phyloP scores from a whole-genome alignment of 352 stramenopile genomes.

The Globisporangium emineosum region DNA sequence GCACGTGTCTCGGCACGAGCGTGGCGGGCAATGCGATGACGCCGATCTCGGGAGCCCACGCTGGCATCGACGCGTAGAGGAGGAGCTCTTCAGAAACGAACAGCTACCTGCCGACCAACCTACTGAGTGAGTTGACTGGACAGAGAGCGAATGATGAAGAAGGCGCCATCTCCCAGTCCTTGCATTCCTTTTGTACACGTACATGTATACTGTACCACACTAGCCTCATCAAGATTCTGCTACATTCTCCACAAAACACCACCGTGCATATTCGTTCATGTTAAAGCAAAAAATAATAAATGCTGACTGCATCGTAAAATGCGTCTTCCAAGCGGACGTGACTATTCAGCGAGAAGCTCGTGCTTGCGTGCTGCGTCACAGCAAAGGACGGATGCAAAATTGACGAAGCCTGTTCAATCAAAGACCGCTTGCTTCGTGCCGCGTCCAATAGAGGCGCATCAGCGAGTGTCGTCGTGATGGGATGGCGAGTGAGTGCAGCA shows the following conservation, averaged over 20 bases:
- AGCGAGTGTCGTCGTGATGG: too few relatives aligned
- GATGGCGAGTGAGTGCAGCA: too few relatives aligned
- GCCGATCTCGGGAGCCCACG: conserved; percentile 8
- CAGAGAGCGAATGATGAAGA: too few relatives aligned
- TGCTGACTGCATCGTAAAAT: too few relatives aligned
- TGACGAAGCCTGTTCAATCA: too few relatives aligned
- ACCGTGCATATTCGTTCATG: not conserved
- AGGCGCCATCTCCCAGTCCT: not conserved
- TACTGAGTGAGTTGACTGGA: not conserved
- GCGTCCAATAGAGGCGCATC: too few relatives aligned
- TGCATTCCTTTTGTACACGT: not conserved
- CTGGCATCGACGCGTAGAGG: not conserved
- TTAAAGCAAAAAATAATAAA: not conserved
- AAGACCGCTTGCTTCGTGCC: too few relatives aligned
- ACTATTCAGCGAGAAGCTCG: too few relatives aligned
- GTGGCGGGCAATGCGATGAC: conserved; percentile 26
- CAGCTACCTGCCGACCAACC: not conserved
- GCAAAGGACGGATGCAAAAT: too few relatives aligned
- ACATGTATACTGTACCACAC: conserved; percentile 3
- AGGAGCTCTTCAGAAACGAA: not conserved
- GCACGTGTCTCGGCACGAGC: conserved; percentile 88
- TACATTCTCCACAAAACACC: not conserved
- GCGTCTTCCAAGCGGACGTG: too few relatives aligned
- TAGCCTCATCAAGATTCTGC: conserved; percentile 6
- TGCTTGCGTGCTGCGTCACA: too few relatives aligned